phyloP scores from a whole-genome alignment of 2,329 filamentous ascomycete species.

The Colletotrichum limetticola region DNA sequence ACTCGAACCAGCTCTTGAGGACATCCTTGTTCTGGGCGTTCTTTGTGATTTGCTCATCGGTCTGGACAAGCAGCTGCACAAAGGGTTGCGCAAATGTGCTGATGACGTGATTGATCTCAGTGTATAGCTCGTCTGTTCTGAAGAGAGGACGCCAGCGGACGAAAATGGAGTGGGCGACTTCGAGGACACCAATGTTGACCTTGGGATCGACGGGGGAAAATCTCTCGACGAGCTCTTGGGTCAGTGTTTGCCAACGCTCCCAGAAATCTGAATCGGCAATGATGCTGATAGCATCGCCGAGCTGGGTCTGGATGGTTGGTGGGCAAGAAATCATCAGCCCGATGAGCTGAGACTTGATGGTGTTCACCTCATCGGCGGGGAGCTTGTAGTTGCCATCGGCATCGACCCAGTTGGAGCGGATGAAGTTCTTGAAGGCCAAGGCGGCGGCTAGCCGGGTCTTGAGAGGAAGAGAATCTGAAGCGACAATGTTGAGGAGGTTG shows the following conservation, averaged over 20 bases:
- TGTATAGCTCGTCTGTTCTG: slow-evolving; percentile 90
- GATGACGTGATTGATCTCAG: slow-evolving; percentile 96
- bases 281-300: slow-evolving; percentile 95
- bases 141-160: slow-evolving; percentile 95
- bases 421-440: slow-evolving; percentile 98
- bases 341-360: slow-evolving; percentile 95
- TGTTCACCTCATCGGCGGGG: slow-evolving; percentile 80
- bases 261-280: slow-evolving; percentile 99
- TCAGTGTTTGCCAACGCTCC: slow-evolving; percentile 94
- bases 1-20: slow-evolving; percentile 83
- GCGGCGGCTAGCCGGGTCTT: slow-evolving; percentile 89
- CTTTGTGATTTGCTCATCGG: slow-evolving; percentile 77
- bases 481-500: slow-evolving; percentile 88
- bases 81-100: slow-evolving; percentile 86
- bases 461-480: slow-evolving; percentile 74
- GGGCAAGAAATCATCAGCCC: slow-evolving; percentile 96
- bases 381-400: slow-evolving; percentile 96
- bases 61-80: slow-evolving; percentile 79
- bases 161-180: slow-evolving; percentile 98
- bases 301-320: slow-evolving; percentile 86
- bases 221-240: slow-evolving; percentile 88
- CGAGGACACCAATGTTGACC: slow-evolving; percentile 92
- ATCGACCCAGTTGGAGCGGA: slow-evolving; percentile 93
- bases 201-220: slow-evolving; percentile 84
- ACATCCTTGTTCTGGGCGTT: slow-evolving; percentile 80